Conservation (phyloP, 78 protist genomes). For the Dictyostelium brefeldianum region DNA sequence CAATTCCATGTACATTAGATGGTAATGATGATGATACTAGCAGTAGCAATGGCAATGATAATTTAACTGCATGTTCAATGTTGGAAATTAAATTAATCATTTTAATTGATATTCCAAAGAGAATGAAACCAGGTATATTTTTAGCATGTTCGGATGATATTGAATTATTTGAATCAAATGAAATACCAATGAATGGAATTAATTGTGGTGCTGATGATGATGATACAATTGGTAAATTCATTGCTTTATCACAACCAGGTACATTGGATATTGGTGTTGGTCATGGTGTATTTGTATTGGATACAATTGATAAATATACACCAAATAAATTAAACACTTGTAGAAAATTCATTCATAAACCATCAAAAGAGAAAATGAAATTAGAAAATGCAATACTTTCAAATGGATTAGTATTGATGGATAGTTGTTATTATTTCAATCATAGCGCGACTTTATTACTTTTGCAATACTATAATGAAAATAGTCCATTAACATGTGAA, state of each 20-base stretch:
- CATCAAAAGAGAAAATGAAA: conserved; percentile 51
- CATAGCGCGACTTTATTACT: not conserved
- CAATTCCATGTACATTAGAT: conserved; percentile 45
- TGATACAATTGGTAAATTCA: conserved; percentile 14
- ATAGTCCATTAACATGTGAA: conserved; percentile 37
- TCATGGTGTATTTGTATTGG: conserved; percentile 70
- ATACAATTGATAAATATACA: conserved; percentile 8
- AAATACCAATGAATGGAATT: not conserved
- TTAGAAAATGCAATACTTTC: conserved; percentile 26
- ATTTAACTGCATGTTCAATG: conserved; percentile 57
- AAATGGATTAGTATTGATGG: conserved; percentile 51
- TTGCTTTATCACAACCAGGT: conserved; percentile 75
- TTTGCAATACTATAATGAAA: conserved; percentile 26
- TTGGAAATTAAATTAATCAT: conserved; percentile 74
- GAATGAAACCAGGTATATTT: conserved; percentile 75
- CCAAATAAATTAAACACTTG: conserved; percentile 34
- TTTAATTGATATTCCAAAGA: conserved; percentile 59
- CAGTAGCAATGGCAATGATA: not conserved
- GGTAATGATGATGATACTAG: not conserved
- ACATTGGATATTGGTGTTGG: conserved; percentile 69
- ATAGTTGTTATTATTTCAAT: conserved; percentile 67
- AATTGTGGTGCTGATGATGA: not conserved
- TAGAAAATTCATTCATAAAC: conserved; percentile 60
- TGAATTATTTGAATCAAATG: conserved; percentile 59
- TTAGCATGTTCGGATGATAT: conserved; percentile 80